Evolutionary conservation across 257 asterid species (phyloP).

Genomic region (Nicotiana paniculata): DNA sequence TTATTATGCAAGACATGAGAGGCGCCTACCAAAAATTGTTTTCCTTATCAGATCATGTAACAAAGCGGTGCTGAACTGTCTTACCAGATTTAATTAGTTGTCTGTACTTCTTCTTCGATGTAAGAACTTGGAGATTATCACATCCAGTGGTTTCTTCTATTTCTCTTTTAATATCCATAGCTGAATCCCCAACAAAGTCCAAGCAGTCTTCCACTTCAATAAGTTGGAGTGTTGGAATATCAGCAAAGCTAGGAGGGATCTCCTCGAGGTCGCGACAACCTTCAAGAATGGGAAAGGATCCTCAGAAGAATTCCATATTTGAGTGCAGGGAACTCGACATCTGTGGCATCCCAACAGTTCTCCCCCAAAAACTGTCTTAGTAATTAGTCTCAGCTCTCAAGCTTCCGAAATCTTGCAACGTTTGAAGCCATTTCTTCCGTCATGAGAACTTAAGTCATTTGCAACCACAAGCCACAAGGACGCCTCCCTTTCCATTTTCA

Average conservation of each 20-base stretch:
- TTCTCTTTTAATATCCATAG: not conserved
- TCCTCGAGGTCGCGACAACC: not conserved
- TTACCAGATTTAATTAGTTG: too few relatives aligned
- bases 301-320: not conserved
- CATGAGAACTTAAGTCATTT: not conserved
- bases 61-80: too few relatives aligned
- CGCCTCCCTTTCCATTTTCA: not conserved
- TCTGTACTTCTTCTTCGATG: too few relatives aligned
- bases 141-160: not conserved
- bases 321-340: not conserved
- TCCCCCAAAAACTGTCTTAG: rapidly evolving
- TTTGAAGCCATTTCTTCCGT: too few relatives aligned
- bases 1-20: too few relatives aligned
- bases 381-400: not conserved
- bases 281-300: not conserved
- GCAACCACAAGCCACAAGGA: not conserved
- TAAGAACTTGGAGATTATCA: not conserved
- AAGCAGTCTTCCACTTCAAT: not conserved
- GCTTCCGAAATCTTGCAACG: not conserved
- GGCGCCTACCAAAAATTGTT: too few relatives aligned
- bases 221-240: not conserved
- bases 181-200: not conserved
- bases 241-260: not conserved
- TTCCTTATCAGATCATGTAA: too few relatives aligned
- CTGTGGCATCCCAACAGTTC: not conserved